Evolutionary conservation across 2,329 filamentous ascomycete species (phyloP).

Genomic region (Myriosclerotinia curreyana): DNA sequence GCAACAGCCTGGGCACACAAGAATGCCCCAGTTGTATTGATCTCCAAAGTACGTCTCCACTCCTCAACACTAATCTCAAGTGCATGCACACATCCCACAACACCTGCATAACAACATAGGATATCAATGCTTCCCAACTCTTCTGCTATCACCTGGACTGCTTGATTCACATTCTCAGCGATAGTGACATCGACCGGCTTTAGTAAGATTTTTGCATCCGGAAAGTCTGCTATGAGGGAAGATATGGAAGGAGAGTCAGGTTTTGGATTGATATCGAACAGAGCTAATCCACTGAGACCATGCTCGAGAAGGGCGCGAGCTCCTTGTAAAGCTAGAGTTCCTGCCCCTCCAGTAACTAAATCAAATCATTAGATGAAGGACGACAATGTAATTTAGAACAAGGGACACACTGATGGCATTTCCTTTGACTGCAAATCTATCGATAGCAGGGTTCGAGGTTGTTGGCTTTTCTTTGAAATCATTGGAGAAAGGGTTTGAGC

Average conservation of each 20-base stretch:
- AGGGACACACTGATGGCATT: conserved; percentile 17
- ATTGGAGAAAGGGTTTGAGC: neutral
- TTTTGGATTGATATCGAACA: conserved; percentile 55
- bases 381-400: neutral
- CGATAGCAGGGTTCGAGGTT: neutral
- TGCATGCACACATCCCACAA: conserved; percentile 61
- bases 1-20: conserved; percentile 64
- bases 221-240: conserved; percentile 52
- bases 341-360: conserved; percentile 61
- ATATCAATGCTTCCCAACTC: conserved; percentile 50
- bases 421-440: conserved; percentile 17
- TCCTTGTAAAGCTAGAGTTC: conserved; percentile 57
- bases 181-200: conserved; percentile 59
- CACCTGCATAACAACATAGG: conserved; percentile 61
- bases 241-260: conserved; percentile 45
- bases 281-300: conserved; percentile 55
- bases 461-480: neutral
- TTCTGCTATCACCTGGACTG: conserved; percentile 43
- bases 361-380: neutral
- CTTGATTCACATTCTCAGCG: conserved; percentile 46
- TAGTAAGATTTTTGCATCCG: conserved; percentile 49
- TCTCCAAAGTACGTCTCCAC: conserved; percentile 63
- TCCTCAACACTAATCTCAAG: conserved; percentile 56
- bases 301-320: conserved; percentile 66
- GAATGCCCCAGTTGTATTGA: conserved; percentile 71